phyloP scores from a whole-genome alignment of 2,329 filamentous ascomycete genomes.

The Grosmannia huntii region DNA sequence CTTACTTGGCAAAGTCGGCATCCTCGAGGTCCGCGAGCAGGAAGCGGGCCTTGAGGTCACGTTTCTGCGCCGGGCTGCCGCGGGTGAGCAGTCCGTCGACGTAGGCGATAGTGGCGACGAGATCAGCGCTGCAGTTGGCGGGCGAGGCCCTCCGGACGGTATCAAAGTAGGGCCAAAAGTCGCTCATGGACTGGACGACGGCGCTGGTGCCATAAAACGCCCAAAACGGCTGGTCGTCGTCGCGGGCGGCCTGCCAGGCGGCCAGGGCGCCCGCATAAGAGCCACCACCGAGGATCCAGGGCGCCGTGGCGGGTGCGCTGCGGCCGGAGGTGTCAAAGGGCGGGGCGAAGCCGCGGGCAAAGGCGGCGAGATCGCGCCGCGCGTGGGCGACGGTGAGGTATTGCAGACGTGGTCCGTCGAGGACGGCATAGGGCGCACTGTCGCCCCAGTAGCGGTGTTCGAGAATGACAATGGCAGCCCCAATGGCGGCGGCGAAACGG shows the following conservation, averaged over 20 bases:
- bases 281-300: constrained; percentile 42
- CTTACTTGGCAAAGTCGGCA: constrained; percentile 27
- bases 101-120: constrained; percentile 34
- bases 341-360: constrained; percentile 30
- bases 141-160: constrained; percentile 33
- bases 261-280: constrained; percentile 43
- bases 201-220: constrained; percentile 42
- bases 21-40: constrained; percentile 29
- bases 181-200: constrained; percentile 36
- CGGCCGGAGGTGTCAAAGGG: constrained; percentile 33
- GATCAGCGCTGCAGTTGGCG: constrained; percentile 40
- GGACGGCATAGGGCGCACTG: constrained; percentile 22
- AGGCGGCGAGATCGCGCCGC: constrained; percentile 27
- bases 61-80: constrained; percentile 24
- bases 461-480: constrained; percentile 26
- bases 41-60: constrained; percentile 36
- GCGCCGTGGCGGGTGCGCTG: constrained; percentile 32
- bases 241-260: constrained; percentile 15
- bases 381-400: constrained; percentile 28
- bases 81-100: constrained; percentile 32
- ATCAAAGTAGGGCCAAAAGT: constrained; percentile 41
- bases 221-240: constrained; percentile 26
- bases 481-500: constrained; percentile 24
- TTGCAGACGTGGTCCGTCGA: constrained; percentile 23
- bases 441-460: constrained; percentile 31